Percentiles rank a stretch among this genome's conserved stretches.
Evolutionary conservation across 371 early-diverging fungal species (phyloP).

Genomic region (Lichtheimia hyalospora): DNA sequence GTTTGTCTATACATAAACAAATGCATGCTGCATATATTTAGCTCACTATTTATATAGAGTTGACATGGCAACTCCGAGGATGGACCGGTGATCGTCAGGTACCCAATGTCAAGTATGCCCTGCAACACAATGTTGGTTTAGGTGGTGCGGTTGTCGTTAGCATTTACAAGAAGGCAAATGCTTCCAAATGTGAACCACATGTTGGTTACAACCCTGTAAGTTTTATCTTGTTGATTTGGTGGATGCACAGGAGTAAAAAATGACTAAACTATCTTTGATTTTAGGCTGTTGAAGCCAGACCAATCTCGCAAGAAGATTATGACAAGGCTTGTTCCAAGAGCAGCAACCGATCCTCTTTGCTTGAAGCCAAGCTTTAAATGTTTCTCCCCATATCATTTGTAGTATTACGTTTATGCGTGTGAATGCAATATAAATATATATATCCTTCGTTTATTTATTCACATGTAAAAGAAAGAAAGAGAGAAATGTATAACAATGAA

Average conservation of each 20-base stretch:
- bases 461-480: neutral
- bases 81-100: slow-evolving; percentile 79
- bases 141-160: slow-evolving; percentile 80
- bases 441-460: neutral
- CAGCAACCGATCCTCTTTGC: slow-evolving; percentile 44
- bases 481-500: neutral
- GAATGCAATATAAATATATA: neutral
- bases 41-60: slow-evolving; percentile 23
- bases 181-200: slow-evolving; percentile 43
- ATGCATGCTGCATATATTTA: neutral
- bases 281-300: slow-evolving; percentile 57
- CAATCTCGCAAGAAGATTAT: slow-evolving; percentile 61
- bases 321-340: slow-evolving; percentile 53
- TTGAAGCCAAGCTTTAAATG: slow-evolving; percentile 41
- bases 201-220: slow-evolving; percentile 71
- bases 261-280: neutral
- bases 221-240: neutral
- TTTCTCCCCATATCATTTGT: neutral
- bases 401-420: neutral
- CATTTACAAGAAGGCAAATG: slow-evolving; percentile 63
- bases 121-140: slow-evolving; percentile 83
- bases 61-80: slow-evolving; percentile 69
- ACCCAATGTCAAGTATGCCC: slow-evolving; percentile 62
- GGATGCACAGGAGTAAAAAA: neutral
- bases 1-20: slow-evolving; percentile 15